Evolutionary conservation across 176 grass and related monocot genomes (phyloP).

Genomic region (Rhynchospora breviuscula): DNA sequence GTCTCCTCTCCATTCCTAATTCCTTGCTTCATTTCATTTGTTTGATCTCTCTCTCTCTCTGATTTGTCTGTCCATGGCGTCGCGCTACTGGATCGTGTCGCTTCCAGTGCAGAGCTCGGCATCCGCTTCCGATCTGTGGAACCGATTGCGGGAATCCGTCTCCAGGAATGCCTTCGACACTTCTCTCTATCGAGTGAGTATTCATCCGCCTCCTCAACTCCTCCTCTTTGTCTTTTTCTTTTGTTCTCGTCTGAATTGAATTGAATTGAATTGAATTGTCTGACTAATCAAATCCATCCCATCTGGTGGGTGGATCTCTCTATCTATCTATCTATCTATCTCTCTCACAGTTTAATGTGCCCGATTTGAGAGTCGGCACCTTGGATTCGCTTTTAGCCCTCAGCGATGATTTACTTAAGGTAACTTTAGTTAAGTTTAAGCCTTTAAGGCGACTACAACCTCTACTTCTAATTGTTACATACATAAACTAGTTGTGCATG

Average conservation of each 20-base stretch:
- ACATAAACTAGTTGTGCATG: no score
- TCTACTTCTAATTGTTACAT: no score
- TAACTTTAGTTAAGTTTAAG: no score
- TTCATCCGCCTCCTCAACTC: no score
- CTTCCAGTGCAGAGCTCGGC: slow-evolving; percentile 55
- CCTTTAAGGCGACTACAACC: no score
- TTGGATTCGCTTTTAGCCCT: slow-evolving; percentile 92
- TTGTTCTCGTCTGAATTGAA: no score
- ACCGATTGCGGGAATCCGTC: slow-evolving; percentile 57
- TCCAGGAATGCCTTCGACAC: slow-evolving; percentile 90
- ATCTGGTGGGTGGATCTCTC: no score
- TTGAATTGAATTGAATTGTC: no score
- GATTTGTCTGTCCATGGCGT: slow-evolving; percentile 45
- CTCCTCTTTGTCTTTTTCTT: background rate
- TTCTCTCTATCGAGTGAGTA: slow-evolving; percentile 76
- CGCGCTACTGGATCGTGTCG: slow-evolving; percentile 75
- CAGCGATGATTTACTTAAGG: slow-evolving; percentile 96
- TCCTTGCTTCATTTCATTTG: no score
- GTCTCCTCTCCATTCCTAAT: no score
- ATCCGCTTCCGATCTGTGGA: slow-evolving; percentile 35
- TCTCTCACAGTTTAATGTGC: slow-evolving; percentile 82
- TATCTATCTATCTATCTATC: no score
- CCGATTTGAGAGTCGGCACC: slow-evolving; percentile 82
- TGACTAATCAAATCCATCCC: background rate
- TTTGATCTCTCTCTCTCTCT: background rate